Percentiles rank a stretch among this genome's conserved stretches.
Conservation (phyloP, 495 filamentous ascomycete genomes). For the Podospora didyma region DNA sequence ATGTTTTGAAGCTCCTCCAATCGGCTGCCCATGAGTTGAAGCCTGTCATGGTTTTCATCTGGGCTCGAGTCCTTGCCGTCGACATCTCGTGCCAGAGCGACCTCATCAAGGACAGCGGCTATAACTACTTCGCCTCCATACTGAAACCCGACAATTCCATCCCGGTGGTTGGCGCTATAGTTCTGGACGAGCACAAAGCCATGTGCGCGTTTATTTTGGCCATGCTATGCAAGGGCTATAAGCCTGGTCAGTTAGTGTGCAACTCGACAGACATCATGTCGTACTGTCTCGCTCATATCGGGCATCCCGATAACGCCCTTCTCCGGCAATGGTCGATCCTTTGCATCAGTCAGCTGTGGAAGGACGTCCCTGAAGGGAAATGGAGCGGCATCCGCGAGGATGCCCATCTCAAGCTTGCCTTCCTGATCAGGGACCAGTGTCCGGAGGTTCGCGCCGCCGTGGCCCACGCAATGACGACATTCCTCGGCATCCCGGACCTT, state of each 20-base stretch:
- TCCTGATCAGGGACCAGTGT: constrained; percentile 78
- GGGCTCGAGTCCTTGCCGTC: constrained; percentile 94
- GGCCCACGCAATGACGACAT: constrained; percentile 86
- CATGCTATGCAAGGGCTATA: constrained; percentile 92
- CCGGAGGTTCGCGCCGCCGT: constrained; percentile 95
- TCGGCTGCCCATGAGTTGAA: constrained; percentile 93
- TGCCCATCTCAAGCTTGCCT: constrained; percentile 73
- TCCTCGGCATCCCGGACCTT: constrained; percentile 88
- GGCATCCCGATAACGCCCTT: constrained; percentile 78
- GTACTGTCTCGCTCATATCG: constrained; percentile 75
- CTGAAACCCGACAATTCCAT: constrained; percentile 79
- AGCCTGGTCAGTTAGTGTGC: constrained; percentile 85
- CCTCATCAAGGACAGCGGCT: constrained; percentile 92
- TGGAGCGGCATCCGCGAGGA: constrained; percentile 84
- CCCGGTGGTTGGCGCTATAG: constrained; percentile 74
- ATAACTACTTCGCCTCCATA: constrained; percentile 91
- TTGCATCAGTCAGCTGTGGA: constrained; percentile 94
- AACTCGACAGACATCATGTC: constrained; percentile 80
- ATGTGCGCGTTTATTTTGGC: constrained; percentile 99
- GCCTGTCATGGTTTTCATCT: constrained; percentile 99
- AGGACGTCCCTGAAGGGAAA: constrained; percentile 84
- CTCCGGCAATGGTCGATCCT: constrained; percentile 95
- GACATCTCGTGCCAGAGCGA: constrained; percentile 90
- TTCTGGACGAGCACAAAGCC: constrained; percentile 88
- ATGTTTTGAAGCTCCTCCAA: constrained; percentile 92